Evolutionary conservation across 2,329 filamentous ascomycete genomes (phyloP), one percentile per base, ranked within the genome.

Genomic region (Aspergillus sp.): DNA sequence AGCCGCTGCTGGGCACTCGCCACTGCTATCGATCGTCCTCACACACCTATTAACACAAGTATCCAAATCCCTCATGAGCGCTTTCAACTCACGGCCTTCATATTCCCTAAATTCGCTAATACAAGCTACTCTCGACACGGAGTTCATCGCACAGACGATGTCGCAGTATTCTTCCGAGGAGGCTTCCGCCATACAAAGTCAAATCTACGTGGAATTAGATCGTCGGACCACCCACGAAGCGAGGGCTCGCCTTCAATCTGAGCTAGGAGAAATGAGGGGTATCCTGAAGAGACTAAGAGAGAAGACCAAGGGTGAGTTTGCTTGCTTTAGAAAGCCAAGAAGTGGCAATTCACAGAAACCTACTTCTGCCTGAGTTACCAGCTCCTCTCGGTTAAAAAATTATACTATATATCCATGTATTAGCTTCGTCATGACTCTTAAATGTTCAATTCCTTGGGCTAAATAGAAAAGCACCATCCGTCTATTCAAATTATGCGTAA

Each of bases 71-170:
- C 86, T 98, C n/a, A 86, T 97, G 15, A 84, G 88, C 27, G 88
- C 91, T 0, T 96, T 98, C 80, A 80, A 84, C 73, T 72, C 80
- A 37, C 86, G 88, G 6, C 74, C 81, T 4, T 80, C 80, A 19
- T 98, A 95, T 76, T 84, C 86, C 1, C 86, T 99, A 0, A 82
- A 89, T 5, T 88, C 90, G 6, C 84, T 99, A 51, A 96, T 98
- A 88, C 96, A 99, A 76, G 96, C 96, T 1, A 99, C 95, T 0
- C 85, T 99, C 1, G 95, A 99, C 70, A 93, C 97, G 1, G 95
- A 99, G 75, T 98, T 99, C 70, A 88, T 98, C 57, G 91, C 93
- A 1, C 95, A 99, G 78, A 97, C 93, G 5, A 83, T 99, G 35
- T 90, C 86, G 60, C 88, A 93, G 65, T 99, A 96, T 74, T 95